A percentile compares a stretch with the other conserved stretches of the same genome.
phyloP scores from a whole-genome alignment of 2,329 filamentous ascomycete species.

The Neobulgaria alba region DNA sequence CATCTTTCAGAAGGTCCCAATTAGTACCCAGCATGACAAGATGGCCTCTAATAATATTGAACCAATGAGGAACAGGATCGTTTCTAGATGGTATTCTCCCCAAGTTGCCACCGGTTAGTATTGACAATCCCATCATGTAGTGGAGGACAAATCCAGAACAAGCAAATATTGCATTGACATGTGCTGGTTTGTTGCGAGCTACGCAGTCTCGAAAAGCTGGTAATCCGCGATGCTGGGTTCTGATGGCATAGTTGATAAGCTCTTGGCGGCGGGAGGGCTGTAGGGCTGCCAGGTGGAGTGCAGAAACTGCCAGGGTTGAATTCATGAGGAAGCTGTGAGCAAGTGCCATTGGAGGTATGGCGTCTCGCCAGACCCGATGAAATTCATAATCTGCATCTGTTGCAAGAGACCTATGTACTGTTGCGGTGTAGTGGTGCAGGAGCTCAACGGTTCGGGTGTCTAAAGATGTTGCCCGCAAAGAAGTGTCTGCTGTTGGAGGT shows the following conservation, averaged over 20 bases:
- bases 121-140: slow-evolving; percentile 10
- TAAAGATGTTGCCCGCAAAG: background rate
- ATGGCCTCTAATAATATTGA: slow-evolving; percentile 8
- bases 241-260: slow-evolving; percentile 5
- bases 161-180: slow-evolving; percentile 12
- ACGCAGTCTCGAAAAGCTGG: slow-evolving; percentile 7
- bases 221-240: slow-evolving; percentile 6
- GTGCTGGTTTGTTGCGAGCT: background rate
- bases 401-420: background rate
- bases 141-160: slow-evolving; percentile 13
- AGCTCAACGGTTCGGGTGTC: slow-evolving; percentile 3
- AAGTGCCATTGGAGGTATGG: slow-evolving; percentile 12
- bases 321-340: slow-evolving; percentile 13
- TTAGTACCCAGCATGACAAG: slow-evolving; percentile 2
- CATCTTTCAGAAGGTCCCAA: slow-evolving; percentile 7
- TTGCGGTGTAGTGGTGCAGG: slow-evolving; percentile 7
- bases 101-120: background rate
- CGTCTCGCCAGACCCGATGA: slow-evolving; percentile 6
- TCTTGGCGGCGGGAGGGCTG: slow-evolving; percentile 8
- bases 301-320: slow-evolving; percentile 24
- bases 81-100: slow-evolving; percentile 4
- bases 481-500: background rate
- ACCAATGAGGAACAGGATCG: slow-evolving; percentile 13
- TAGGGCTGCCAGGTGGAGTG: slow-evolving; percentile 19
- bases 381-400: background rate